Evolutionary conservation across 1,284 basidiomycete genomes (phyloP).

Genomic region (Fomitopsis pinicola): DNA sequence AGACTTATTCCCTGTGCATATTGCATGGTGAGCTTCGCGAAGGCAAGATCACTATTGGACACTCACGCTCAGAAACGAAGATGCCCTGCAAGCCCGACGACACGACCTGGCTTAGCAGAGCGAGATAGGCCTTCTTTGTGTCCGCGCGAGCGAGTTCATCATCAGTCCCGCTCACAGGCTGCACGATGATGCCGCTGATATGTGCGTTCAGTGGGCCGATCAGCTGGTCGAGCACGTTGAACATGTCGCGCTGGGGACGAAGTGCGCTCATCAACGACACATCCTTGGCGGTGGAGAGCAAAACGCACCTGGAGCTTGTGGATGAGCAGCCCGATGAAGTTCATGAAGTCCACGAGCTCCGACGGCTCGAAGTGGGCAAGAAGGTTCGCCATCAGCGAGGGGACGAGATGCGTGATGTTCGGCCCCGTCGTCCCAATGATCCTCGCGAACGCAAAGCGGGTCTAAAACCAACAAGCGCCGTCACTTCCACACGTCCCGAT

Average conservation of each 20-base stretch:
- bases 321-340: conserved; percentile 88
- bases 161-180: conserved; percentile 88
- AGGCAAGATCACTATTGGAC: not conserved
- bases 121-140: conserved; percentile 88
- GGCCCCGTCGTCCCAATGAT: conserved; percentile 89
- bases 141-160: conserved; percentile 82
- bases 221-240: conserved; percentile 86
- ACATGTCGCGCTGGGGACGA: conserved; percentile 63
- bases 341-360: conserved; percentile 94
- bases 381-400: conserved; percentile 83
- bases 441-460: conserved; percentile 91
- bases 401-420: conserved; percentile 78
- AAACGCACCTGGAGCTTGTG: conserved; percentile 83
- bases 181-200: conserved; percentile 78
- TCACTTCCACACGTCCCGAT: conserved; percentile 10
- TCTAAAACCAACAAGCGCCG: conserved; percentile 38
- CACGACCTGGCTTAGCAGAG: conserved; percentile 82
- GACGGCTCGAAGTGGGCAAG: conserved; percentile 89
- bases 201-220: conserved; percentile 84
- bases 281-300: not conserved
- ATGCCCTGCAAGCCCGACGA: conserved; percentile 77
- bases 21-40: not conserved
- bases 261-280: not conserved
- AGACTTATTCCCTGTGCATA: conserved; percentile 68
- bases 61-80: conserved; percentile 84